Percentiles rank a stretch among this genome's conserved stretches.
Conservation (phyloP, 2,329 filamentous ascomycete genomes). For the Calonectria crousiana region DNA sequence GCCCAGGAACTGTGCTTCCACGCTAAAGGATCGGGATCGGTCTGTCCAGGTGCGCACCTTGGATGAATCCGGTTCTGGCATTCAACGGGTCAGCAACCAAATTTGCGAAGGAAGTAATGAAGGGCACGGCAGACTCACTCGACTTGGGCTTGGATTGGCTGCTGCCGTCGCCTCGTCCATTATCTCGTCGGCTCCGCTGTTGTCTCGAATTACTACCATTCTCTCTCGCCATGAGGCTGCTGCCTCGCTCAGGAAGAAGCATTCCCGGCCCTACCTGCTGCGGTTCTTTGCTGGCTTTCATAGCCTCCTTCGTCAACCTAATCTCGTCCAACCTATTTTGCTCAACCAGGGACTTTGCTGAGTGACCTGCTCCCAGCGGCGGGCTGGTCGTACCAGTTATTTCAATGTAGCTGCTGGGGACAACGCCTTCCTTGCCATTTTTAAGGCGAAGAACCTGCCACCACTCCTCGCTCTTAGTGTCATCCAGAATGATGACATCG, state of each 20-base stretch:
- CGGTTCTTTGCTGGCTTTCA: constrained; percentile 71
- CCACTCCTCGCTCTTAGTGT: constrained; percentile 95
- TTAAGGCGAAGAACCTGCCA: constrained; percentile 94
- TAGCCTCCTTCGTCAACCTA: constrained; percentile 83
- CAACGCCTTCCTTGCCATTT: constrained; percentile 94
- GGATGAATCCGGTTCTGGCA: constrained; percentile 80
- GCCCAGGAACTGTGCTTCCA: constrained; percentile 96
- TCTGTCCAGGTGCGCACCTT: constrained; percentile 96
- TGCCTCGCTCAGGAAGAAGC: constrained; percentile 81
- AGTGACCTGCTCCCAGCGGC: constrained; percentile 63
- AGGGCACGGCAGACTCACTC: constrained; percentile 67
- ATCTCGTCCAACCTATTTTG: constrained; percentile 85
- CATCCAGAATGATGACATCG: constrained; percentile 91
- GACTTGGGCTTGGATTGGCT: constrained; percentile 72
- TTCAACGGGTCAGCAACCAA: constrained; percentile 23
- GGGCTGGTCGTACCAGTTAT: constrained; percentile 76
- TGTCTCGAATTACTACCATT: constrained; percentile 75
- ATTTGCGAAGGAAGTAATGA: background rate
- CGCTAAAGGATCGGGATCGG: constrained; percentile 93
- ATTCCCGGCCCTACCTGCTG: constrained; percentile 81
- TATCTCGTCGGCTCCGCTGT: constrained; percentile 80
- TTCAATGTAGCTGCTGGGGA: constrained; percentile 96
- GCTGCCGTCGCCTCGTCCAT: constrained; percentile 68
- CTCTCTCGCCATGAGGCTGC: constrained; percentile 78
- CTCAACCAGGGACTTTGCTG: constrained; percentile 75